Evolutionary conservation across 441 rosid species (phyloP), one percentile per base, ranked within the genome.

Genomic region (Adansonia madagascariensis): DNA sequence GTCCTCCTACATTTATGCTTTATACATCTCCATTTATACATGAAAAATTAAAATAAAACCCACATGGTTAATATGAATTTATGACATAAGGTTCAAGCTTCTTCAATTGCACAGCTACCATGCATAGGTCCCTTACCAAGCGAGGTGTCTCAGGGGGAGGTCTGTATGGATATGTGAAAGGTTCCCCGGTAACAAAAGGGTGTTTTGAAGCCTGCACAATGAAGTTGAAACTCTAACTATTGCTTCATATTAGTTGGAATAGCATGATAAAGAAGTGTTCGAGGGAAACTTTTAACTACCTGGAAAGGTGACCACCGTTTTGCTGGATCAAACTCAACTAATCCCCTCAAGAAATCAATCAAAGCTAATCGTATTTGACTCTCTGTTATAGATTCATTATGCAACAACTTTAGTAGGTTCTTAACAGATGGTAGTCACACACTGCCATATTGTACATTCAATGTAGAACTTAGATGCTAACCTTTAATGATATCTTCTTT

Each of bases 221-320:
- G 79, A 67, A 81, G 77, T 68, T 61, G 46, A 50, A 63, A 77
- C 77, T 71, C 50, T 71, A 52, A 27, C 39, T 65, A 73, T 14
- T 39, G 57, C 20, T 18, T 17, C 17, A 46, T 74, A 66, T 11
- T 47, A 69, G 67, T 74, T 53, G 63, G 39, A 67, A 70, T 41
- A 67, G 66, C 81, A 59, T 75, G 49, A 73, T 17, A 61, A 47
- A 71, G 39, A 75, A 62, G 27, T 10, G 46, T 63, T 50, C 61
- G 78, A 43, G 22, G 77, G 57, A 72, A 82, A 79, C 47, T 74
- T 74, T 60, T 73, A 78, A 78, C 80, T 84, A 92, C 99, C 99
- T 97, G 99, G 82, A 88, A 90, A 79, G 99, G 99, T 43, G 99
- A 94, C 99, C 99, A 97, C 78, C 99, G 91, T 88, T 95, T 95